Percentiles rank a stretch among this genome's conserved stretches.
Conservation (phyloP, 106 monocot genomes). For the Chionographis japonica region DNA sequence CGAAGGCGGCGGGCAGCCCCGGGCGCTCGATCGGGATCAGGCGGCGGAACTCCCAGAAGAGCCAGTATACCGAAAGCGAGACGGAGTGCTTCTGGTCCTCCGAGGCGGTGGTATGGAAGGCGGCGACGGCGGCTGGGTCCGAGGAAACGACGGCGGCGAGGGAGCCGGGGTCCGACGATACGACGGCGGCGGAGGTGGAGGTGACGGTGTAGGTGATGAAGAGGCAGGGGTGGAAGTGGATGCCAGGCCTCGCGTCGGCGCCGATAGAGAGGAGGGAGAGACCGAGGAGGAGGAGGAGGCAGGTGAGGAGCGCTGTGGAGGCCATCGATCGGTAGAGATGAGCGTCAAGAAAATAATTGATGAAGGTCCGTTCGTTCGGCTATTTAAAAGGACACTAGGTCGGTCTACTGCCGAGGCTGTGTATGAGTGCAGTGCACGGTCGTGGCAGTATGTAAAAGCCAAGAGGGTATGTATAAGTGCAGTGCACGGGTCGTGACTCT, state of each 20-base stretch:
- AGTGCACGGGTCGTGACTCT: too few relatives aligned
- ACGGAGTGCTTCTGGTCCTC: background rate
- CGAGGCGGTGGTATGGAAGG: background rate
- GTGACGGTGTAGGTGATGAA: constrained; percentile 48
- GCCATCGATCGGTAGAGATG: constrained; percentile 19
- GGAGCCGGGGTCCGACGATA: constrained; percentile 1
- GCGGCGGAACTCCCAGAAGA: background rate
- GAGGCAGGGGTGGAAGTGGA: constrained; percentile 44
- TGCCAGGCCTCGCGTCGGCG: constrained; percentile 24
- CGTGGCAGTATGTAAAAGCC: too few relatives aligned
- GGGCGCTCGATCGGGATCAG: constrained; percentile 11
- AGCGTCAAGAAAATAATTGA: too few relatives aligned
- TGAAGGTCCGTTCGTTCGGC: too few relatives aligned
- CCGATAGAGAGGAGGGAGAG: constrained; percentile 17
- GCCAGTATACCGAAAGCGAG: background rate
- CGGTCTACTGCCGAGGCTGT: too few relatives aligned
- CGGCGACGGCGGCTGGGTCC: constrained; percentile 24
- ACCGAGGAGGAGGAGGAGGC: background rate
- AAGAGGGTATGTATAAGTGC: too few relatives aligned
- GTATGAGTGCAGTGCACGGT: too few relatives aligned
- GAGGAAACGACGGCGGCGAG: constrained; percentile 25
- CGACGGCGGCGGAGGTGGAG: constrained; percentile 22
- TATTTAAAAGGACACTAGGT: too few relatives aligned
- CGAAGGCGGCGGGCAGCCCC: background rate
- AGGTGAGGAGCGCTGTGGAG: constrained; percentile 1